Evolutionary conservation across 2,329 filamentous ascomycete species (phyloP), one percentile per base, ranked within the genome.

Genomic region (Zelopaecilomyces penicillatus): DNA sequence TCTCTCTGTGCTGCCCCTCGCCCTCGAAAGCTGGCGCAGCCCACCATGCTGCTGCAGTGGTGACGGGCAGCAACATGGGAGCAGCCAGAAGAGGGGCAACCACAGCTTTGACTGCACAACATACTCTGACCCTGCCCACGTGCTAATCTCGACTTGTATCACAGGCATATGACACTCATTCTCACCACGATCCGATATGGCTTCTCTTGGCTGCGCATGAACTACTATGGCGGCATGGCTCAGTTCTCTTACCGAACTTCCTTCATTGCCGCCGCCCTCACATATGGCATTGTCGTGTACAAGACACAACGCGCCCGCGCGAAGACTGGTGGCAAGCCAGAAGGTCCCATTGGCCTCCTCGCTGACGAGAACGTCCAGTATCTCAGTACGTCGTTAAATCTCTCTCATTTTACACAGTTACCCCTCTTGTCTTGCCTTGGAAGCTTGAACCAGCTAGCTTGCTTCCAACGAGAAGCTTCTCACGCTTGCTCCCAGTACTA

Each of bases 281-380:
- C 93, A 8, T 98, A 98, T 67, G 91, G 93, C 54, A 97, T 98
- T 54, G 93, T 98, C 41, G 91, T 98, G 50, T 97, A 95, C 77
- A 98, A 98, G 80, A 90, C 88, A 47, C 87, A 90, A 73, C 83
- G 90, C 54, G 87, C 90, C 56, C 85, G 88, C 54, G 77, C 85
- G 57, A 85, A 87, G 76, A 75, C 82, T 41, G 83, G 84, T 52
- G 80, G 73, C 50, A 81, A 72, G 63, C 79, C 67, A 34, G 62
- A 64, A 42, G 79, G 85, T 47, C 65, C 76, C 40, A 44, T 91
- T 47, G 77, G 82, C 50, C 71, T 95, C 53, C 73, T 84, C 45
- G 74, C 80, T 9, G 93, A 98, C 64, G 93, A 98, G 76, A 98
- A 98, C 67, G 87, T 98, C 42, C 93, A 97, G 69, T 98, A 98